Evolutionary conservation across 495 filamentous ascomycete genomes (phyloP).

Genomic region (Hypoxylon fuscum): DNA sequence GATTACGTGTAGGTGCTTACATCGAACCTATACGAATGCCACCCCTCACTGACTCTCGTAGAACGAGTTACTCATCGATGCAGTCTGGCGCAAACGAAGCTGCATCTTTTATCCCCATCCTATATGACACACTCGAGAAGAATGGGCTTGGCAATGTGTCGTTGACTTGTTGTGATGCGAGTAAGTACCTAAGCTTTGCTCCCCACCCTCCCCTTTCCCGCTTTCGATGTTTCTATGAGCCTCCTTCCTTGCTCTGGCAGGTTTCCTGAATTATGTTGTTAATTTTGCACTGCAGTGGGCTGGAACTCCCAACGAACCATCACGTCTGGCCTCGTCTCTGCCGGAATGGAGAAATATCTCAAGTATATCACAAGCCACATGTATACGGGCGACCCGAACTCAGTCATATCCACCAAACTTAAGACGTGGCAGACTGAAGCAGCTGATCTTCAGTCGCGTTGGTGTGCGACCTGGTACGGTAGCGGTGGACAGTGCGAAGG

Average conservation of each 20-base stretch:
- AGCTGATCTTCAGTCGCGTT: slow-evolving; percentile 49
- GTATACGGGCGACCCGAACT: slow-evolving; percentile 53
- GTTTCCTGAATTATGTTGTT: too few species aligned
- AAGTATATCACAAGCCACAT: slow-evolving; percentile 59
- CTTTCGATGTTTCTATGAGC: background rate
- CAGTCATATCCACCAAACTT: slow-evolving; percentile 50
- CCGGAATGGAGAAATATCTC: slow-evolving; percentile 52
- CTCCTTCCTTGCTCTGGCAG: too few species aligned
- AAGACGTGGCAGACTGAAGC: slow-evolving; percentile 63
- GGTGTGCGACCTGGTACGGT: slow-evolving; percentile 57
- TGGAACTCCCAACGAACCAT: slow-evolving; percentile 54
- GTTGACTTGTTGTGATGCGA: slow-evolving; percentile 62
- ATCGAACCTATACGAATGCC: background rate
- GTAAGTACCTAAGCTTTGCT: slow-evolving; percentile 11
- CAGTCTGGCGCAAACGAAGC: slow-evolving; percentile 54
- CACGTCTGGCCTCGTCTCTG: slow-evolving; percentile 50
- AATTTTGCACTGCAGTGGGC: slow-evolving; percentile 41
- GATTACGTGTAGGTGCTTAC: slow-evolving; percentile 48
- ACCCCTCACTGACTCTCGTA: slow-evolving; percentile 8
- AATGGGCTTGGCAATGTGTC: slow-evolving; percentile 48
- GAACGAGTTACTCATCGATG: slow-evolving; percentile 57
- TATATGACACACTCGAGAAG: slow-evolving; percentile 51
- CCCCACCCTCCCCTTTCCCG: background rate
- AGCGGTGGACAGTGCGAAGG: slow-evolving; percentile 59
- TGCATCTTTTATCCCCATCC: slow-evolving; percentile 57